Base-by-base conservation (phyloP, 805 yeast genomes). In the Komagataella pastoris region DNA sequence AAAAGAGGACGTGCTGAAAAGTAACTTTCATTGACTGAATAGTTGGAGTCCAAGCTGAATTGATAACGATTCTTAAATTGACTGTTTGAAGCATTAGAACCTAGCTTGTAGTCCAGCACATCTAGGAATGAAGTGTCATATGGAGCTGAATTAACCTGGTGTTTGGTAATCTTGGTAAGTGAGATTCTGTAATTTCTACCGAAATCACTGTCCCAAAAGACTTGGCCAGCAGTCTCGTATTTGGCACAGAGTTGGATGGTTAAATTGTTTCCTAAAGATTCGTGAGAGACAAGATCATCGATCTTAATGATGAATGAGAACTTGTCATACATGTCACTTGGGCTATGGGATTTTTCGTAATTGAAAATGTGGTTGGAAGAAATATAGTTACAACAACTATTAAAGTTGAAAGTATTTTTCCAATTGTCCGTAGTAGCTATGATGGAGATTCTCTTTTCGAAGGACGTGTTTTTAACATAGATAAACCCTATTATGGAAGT, bases 371-470 rank as follows among this genome's bases (percentile, higher is more conserved):
- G 68, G 49, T 66, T 66, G 19, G 70, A 66, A 1, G 69, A 65
- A 40, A 66, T 66, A 56, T 66, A 66, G 52, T 65, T 66, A 17
- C 66, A 59, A 52, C 58, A 61, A 23, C 62, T 65, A 51, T 66
- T 58, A 49, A 65, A 67, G 30, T 60, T 51, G 50, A 58, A 62
- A 17, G 58, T 56, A 49, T 69, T 66, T 30, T 30, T 30, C 77
- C 77, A 81, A 52, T 69, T 61, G 63, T 80, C 76, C 51, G 69
- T 63, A 3, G 83, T 72, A 53, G 78, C 62, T 58, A 76, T 78
- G 43, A 80, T 58, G 44, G 65, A 60, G 47, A 73, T 64, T 50
- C 62, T 63, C 57, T 73, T 73, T 51, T 69, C 66, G 58, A 65
- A 73, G 0, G 70, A 56, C 19, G 69, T 10, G 56, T 73, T 73